These are phyloP conservation scores for Ceratocystis eucalypticola DNA, from an alignment of 2,329 filamentous ascomycete species.

Conservation along the genomic window DNA sequence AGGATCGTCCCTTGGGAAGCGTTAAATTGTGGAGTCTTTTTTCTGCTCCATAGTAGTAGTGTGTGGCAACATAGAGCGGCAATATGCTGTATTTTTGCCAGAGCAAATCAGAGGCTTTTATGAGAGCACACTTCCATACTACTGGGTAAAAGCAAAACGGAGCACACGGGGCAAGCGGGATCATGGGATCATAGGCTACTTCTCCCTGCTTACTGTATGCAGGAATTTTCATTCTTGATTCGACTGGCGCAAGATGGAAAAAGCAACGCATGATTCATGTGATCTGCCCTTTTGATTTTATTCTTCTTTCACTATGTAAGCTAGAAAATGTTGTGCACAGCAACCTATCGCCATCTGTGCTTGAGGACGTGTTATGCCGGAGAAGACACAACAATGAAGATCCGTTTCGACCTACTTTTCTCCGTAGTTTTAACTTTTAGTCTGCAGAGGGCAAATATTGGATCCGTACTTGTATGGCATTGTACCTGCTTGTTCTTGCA, in stretches of 20 bases:
- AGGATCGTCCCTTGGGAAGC: neutral
- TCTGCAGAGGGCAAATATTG: too few species aligned
- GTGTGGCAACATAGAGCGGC: too few species aligned
- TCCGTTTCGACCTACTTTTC: too few species aligned
- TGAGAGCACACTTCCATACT: neutral
- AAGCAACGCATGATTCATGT: neutral
- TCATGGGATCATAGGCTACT: neutral
- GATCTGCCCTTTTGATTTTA: neutral
- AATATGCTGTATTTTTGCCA: neutral
- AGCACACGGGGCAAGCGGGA: neutral
- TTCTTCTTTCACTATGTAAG: neutral
- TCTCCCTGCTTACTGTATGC: neutral
- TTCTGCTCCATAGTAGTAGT: neutral
- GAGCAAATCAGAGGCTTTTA: neutral
- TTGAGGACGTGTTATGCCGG: too few species aligned
- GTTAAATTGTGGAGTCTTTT: constrained; percentile 1
- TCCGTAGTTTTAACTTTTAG: too few species aligned
- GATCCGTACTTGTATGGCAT: neutral
- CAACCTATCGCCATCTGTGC: too few species aligned
- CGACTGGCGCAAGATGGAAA: too few species aligned
- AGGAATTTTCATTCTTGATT: neutral
- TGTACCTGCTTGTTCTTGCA: neutral
- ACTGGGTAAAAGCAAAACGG: neutral
- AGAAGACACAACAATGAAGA: too few species aligned
- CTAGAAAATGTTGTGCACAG: too few species aligned